Base-by-base conservation (phyloP, 2,329 filamentous ascomycete species). In the Fusarium nanum region DNA sequence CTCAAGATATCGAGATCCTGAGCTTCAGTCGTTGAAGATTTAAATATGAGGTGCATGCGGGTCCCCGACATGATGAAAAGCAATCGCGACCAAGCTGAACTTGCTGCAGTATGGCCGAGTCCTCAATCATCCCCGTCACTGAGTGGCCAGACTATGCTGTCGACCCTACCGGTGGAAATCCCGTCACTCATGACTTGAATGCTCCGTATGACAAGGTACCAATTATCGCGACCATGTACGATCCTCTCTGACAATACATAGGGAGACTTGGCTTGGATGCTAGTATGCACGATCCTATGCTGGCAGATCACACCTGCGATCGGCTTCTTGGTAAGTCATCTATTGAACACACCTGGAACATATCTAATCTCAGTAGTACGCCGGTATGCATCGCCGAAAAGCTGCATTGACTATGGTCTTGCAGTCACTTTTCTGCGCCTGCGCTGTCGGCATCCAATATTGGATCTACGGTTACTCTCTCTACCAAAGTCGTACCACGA, bases 391-490 rank as follows among this genome's bases (percentile, higher is more conserved):
- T 30, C 76, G 79, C 5, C 72, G 78, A 27, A 81, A 80, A 61
- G 73, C 79, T 1, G 78, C 80, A 11, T 44, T 85, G 63, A 84
- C 83, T 1, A 84, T 85, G 80, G 77, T 85, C 11, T 77, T 84
- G 27, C 82, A 84, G 68, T 84, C 82, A 0, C 78, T 85, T 1
- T 84, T 84, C 72, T 84, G 83, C 32, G 79, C 82, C 2, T 82
- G 78, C 48, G 82, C 81, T 1, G 80, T 78, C 49, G 82, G 82
- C 2, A 81, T 84, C 11, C 83, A 84, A 54, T 84, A 81, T 71
- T 84, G 82, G 83, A 76, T 84, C 4, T 84, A 83, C 60, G 83
- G 83, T 7, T 81, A 83, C 49, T 83, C 81, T 0, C 74, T 85
- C 3, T 83, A 84, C 50, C 73, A 78, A 44, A 76, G 79, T 12